Conservation (phyloP, 2,329 filamentous ascomycete genomes). For the Akanthomyces lecanii region DNA sequence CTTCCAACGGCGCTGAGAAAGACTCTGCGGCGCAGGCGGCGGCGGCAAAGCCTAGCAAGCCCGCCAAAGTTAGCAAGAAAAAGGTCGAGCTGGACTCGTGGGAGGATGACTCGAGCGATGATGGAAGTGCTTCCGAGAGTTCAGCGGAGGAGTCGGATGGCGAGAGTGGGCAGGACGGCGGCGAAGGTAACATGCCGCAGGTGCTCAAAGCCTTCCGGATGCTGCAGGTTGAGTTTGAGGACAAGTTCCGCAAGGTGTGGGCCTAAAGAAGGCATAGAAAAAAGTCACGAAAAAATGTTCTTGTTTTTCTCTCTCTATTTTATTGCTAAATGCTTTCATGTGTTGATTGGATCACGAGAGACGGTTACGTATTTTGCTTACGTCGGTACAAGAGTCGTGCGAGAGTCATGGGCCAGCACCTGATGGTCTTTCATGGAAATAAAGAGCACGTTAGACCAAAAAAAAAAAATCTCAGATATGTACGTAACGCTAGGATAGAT, state of each 20-base stretch:
- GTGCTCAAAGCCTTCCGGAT: conserved; percentile 56
- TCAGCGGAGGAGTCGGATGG: conserved; percentile 3
- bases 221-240: conserved; percentile 56
- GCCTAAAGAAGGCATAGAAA: conserved; percentile 35
- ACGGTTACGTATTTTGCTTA: no score
- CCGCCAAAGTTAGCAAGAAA: conserved; percentile 27
- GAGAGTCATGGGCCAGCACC: no score
- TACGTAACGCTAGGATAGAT: no score
- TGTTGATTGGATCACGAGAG: no score
- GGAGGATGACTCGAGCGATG: conserved; percentile 31
- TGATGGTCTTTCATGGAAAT: no score
- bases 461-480: no score
- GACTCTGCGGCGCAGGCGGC: background rate
- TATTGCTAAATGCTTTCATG: no score
- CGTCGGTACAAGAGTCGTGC: no score
- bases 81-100: conserved; percentile 45
- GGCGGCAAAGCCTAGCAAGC: background rate
- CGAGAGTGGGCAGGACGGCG: conserved; percentile 28
- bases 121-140: conserved; percentile 14
- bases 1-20: background rate
- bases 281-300: no score
- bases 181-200: conserved; percentile 46
- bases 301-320: no score
- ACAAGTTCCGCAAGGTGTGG: conserved; percentile 60
- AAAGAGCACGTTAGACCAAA: no score